Evolutionary conservation across 805 yeast species (phyloP).

Genomic region (Ogataea minuta): DNA sequence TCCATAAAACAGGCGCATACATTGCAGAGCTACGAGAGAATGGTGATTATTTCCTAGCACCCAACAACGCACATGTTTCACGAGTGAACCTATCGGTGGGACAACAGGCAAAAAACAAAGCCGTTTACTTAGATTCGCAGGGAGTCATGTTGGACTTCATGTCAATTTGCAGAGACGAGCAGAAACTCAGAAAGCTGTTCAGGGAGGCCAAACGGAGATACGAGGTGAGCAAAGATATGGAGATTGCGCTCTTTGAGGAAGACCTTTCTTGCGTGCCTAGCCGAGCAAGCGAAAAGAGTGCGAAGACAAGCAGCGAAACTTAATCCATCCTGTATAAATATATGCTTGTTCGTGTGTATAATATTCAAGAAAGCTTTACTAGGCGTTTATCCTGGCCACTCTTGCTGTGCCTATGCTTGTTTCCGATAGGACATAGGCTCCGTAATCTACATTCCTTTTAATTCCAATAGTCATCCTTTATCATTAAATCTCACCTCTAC

Average conservation of each 20-base stretch:
- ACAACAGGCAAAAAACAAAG: slow-evolving; percentile 24
- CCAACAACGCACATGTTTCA: slow-evolving; percentile 80
- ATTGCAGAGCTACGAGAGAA: slow-evolving; percentile 81
- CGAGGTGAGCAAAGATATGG: slow-evolving; percentile 36
- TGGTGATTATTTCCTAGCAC: slow-evolving; percentile 79
- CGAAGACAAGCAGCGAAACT: background rate
- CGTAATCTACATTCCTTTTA: too few relatives aligned
- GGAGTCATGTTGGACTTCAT: slow-evolving; percentile 69
- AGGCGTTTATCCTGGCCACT: too few relatives aligned
- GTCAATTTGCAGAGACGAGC: slow-evolving; percentile 54
- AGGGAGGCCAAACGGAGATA: slow-evolving; percentile 54
- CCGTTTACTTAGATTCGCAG: slow-evolving; percentile 60
- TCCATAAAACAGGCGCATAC: slow-evolving; percentile 86
- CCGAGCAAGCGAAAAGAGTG: background rate
- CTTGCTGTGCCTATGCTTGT: background rate
- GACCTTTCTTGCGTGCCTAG: slow-evolving; percentile 2
- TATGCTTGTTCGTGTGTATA: too few relatives aligned
- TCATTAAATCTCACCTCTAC: background rate
- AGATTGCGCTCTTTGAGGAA: slow-evolving; percentile 24
- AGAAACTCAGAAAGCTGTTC: slow-evolving; percentile 50
- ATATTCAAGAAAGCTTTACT: background rate
- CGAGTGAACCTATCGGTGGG: slow-evolving; percentile 54
- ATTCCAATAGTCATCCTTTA: background rate
- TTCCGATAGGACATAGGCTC: too few relatives aligned
- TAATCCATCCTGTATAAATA: too few relatives aligned